Evolutionary conservation across 2,329 filamentous ascomycete genomes (phyloP), one percentile per base, ranked within the genome.

Genomic region (Biscogniauxia sp.): DNA sequence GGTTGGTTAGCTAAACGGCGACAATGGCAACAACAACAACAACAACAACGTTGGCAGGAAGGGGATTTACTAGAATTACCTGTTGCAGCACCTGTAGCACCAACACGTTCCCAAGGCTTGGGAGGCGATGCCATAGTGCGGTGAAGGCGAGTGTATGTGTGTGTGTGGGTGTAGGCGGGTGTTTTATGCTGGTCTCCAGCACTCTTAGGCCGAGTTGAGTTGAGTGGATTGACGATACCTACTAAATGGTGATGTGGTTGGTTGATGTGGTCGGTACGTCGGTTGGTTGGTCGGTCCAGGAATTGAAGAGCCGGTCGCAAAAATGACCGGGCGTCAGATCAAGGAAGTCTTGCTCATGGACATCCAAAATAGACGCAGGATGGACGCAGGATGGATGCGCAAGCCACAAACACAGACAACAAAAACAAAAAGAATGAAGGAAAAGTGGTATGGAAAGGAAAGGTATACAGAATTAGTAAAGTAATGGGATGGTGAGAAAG

Each of bases 81-180:
- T 72, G 80, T 61, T 56, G 57, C 61, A 53, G 65, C 55, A 45
- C 54, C 66, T 68, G 81, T 81, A 64, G 86, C 84, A 77, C 89
- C 90, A 67, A 88, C 84, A 76, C 89, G 86, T 80, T 99, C 95
- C 95, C 95, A 99, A 53, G 95, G 95, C 79, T 99, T 99, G 59
- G 95, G 95, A 73, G 95, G 95, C 76, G 94, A 97, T 65, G 85
- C 85, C 83, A 88, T 20, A 13, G 28, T 32, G 52, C 15, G 23
- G 17, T 26, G 37, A 45, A 13, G 9, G 26, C 5, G 9, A 28
- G 26, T 5, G 26, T 28, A 28, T 28, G 26, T 28, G 25, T 7
- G 25, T 32, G 32, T 26, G 20, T 13, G 13, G 32, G 23, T 23
- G 20, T 13, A 7, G 32, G 23, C 5, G 23, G 23, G 23, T 23